Percentiles rank a stretch among this genome's conserved stretches.
Evolutionary conservation across 805 yeast genomes (phyloP).

Genomic region (Candida boleticola): DNA sequence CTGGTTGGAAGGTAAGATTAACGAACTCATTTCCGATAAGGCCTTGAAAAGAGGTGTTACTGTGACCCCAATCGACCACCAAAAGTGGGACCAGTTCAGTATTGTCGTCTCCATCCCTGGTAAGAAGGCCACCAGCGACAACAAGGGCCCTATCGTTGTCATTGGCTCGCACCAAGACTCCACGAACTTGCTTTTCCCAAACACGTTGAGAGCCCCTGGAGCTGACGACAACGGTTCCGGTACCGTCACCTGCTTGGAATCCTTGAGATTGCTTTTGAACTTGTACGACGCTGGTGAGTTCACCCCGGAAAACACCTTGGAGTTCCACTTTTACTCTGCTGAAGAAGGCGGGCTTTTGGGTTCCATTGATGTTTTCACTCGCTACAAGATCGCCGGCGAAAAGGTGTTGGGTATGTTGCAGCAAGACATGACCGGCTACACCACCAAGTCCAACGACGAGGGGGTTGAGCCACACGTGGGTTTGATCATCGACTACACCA

Average conservation of each 20-base stretch:
- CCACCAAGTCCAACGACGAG: constrained; percentile 46
- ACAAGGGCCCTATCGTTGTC: constrained; percentile 53
- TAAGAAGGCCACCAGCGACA: constrained; percentile 27
- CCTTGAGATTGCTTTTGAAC: constrained; percentile 59
- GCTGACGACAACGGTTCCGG: constrained; percentile 97
- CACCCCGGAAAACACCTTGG: constrained; percentile 69
- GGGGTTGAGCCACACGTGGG: constrained; percentile 70
- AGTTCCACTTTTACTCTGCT: constrained; percentile 93
- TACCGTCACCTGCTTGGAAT: constrained; percentile 72
- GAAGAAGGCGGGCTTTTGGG: constrained; percentile 94
- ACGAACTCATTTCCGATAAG: constrained; percentile 26
- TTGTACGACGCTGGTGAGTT: constrained; percentile 32
- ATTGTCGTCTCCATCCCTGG: constrained; percentile 67
- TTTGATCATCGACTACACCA: constrained; percentile 71
- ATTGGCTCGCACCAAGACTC: constrained; percentile 93
- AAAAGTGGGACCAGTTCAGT: constrained; percentile 75
- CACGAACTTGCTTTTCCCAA: constrained; percentile 69
- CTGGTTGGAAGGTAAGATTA: constrained; percentile 60
- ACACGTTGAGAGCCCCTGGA: constrained; percentile 75
- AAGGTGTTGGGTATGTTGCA: constrained; percentile 82
- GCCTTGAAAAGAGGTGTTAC: constrained; percentile 24
- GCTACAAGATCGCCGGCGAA: constrained; percentile 43
- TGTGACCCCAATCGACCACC: constrained; percentile 55
- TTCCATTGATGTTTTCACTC: constrained; percentile 70
- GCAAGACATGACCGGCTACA: constrained; percentile 92